These are phyloP conservation scores for Mycocentrospora acerina DNA, from an alignment of 2,329 filamentous ascomycete genomes.

Conservation along the genomic window DNA sequence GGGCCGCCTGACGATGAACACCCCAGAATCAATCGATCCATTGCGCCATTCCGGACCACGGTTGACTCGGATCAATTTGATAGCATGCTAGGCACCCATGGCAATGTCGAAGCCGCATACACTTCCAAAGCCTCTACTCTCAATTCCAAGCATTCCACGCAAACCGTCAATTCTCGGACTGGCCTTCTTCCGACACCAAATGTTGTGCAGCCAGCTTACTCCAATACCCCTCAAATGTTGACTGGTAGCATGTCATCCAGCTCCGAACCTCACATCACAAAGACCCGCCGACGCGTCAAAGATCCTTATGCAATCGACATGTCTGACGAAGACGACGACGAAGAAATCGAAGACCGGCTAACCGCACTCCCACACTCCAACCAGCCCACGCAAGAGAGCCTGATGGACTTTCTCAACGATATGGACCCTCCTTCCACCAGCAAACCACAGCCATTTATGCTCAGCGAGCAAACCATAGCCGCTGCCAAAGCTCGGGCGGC, in stretches of 20 bases:
- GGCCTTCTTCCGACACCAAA: constrained; percentile 57
- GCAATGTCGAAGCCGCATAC: constrained; percentile 37
- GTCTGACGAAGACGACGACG: constrained; percentile 51
- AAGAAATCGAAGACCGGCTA: constrained; percentile 53
- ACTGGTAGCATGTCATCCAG: constrained; percentile 32
- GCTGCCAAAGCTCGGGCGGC: constrained; percentile 33
- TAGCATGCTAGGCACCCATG: constrained; percentile 35
- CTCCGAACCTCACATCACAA: constrained; percentile 60
- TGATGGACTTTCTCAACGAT: constrained; percentile 73
- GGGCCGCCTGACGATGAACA: constrained; percentile 69
- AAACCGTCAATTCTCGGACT: constrained; percentile 74
- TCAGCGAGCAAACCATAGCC: constrained; percentile 34
- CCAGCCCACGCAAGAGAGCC: constrained; percentile 52
- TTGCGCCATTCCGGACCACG: constrained; percentile 81
- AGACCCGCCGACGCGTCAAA: constrained; percentile 74
- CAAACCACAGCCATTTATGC: constrained; percentile 36
- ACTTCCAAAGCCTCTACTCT: constrained; percentile 38
- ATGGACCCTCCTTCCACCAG: constrained; percentile 60
- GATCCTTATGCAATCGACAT: constrained; percentile 93
- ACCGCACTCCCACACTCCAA: constrained; percentile 47
- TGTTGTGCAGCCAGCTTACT: constrained; percentile 40
- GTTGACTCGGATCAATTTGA: constrained; percentile 81
- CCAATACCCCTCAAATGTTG: constrained; percentile 37
- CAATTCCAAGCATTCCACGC: constrained; percentile 47
- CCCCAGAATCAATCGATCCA: constrained; percentile 76